Evolutionary conservation across 2,329 filamentous ascomycete genomes (phyloP), one percentile per base, ranked within the genome.

Genomic region (Thielaviopsis populi): DNA sequence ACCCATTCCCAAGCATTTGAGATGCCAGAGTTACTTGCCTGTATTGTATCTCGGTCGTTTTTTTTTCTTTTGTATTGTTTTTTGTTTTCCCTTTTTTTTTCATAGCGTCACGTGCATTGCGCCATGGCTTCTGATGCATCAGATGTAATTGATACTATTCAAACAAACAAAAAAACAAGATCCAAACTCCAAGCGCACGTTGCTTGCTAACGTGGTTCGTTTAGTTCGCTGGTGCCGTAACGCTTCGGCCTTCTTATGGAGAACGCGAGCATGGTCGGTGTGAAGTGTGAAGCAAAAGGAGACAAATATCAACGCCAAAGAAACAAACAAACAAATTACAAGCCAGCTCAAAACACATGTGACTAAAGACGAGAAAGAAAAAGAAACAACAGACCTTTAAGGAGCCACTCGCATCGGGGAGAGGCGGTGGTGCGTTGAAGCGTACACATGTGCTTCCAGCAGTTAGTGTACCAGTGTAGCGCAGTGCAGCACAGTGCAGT

Each of bases 1-100:
- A 86, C 67, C 81, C 81, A 3, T 84, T 83, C 69, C 74, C 77
- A 24, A 74, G 75, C 41, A 71, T 78, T 68, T 77, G 74, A 27
- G 15, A 63, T 11, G 11, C 46, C n/a, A 19, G 10, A 8, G 33
- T 59, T 37, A 41, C 13, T 19, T 48, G 43, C n/a, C 43, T 13
- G 30, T 64, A 19, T 24, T 27, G 19, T 46, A 17, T 15, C 27
- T 13, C 30, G 17, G 8, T 19, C 37, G 56, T 33, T 8, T 33
- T 42, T 22, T 19, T 40, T 42, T 15, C 17, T 59, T 40, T 40
- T 41, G 27, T 13, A 54, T 2, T 5, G 33, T 10, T 37, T 37
- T 37, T 37, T 37, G n/a, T n/a, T n/a, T n/a, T n/a, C n/a, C n/a
- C n/a, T n/a, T 10, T 37, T 37, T 37, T 37, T 37, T 37, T 37